Evolutionary conservation across 2,329 filamentous ascomycete genomes (phyloP), one percentile per base, ranked within the genome.

Genomic region (Penicillium palitans): DNA sequence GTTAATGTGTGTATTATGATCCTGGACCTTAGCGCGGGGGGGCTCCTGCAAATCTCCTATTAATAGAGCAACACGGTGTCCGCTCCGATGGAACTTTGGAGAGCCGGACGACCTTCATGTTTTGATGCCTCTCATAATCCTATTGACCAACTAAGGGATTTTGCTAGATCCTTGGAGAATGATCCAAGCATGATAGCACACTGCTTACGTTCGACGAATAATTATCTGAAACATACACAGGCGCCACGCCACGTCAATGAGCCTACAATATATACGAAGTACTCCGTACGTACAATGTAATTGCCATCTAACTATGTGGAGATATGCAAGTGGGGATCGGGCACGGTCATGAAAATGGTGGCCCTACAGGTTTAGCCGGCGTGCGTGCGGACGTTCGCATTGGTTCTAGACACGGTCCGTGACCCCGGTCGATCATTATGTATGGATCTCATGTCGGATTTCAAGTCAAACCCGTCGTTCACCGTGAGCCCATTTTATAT

Each of bases 391-490:
- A 31, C 24, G 19, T 46, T 31, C n/a, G 21, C 27, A 57, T 19
- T 39, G 31, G 41, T 37, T 57, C 27, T 42, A 42, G 27, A 48
- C 50, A 35, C 21, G 25, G 42, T 54, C 50, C 55, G 42, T 24
- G 35, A 40, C 47, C 46, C 24, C 24, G 52, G 57, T 19, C 49
- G 57, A 59, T 53, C 57, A 40, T 33, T 31, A 39, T 47, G 25
- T 31, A 39, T 47, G 25, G 53, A 40, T 57, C 42, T 35, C 13
- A 49, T 39, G 15, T 29, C 40, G n/a, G 48, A n/a, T 25, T 27
- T 21, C 9, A 13, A 25, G 25, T 40, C 29, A 27, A 42, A 19
- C 9, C n/a, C 13, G 15, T 41, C 10, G 33, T 24, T 31, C 24
- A 5, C 39, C 19, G 6, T 19, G 27, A 21, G 6, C n/a, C 15